Evolutionary conservation across 176 grass and related monocot species (phyloP).

Genomic region (Carex littledalei): DNA sequence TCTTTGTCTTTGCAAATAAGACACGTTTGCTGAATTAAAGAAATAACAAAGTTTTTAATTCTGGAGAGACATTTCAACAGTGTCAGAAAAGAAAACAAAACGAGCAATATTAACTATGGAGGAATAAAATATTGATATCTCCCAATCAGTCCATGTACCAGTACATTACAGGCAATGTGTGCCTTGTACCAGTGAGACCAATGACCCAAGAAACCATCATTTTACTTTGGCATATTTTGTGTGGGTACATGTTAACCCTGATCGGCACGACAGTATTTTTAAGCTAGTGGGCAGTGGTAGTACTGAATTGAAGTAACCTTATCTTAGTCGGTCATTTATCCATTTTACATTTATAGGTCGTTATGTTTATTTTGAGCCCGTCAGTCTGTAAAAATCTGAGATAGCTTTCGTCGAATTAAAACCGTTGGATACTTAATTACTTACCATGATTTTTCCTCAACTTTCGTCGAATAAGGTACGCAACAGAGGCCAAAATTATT

Average conservation of each 20-base stretch:
- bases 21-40: background rate
- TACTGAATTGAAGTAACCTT: background rate
- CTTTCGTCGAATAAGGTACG: conserved; percentile 13
- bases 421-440: background rate
- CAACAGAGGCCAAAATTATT: background rate
- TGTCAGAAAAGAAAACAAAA: background rate
- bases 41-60: background rate
- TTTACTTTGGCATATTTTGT: background rate
- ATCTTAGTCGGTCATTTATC: background rate
- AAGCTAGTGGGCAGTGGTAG: background rate
- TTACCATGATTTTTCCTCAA: conserved; percentile 11
- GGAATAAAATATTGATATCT: background rate
- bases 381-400: background rate
- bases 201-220: background rate
- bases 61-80: background rate
- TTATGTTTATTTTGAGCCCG: background rate
- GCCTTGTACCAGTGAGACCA: background rate
- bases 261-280: background rate
- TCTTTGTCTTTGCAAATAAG: conserved; percentile 20
- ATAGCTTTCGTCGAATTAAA: background rate
- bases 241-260: background rate
- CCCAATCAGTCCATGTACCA: background rate
- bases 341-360: no score
- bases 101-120: background rate
- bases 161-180: background rate